Evolutionary conservation across 768 basidiomycete species (phyloP).

Genomic region (Lentinula lateritia): DNA sequence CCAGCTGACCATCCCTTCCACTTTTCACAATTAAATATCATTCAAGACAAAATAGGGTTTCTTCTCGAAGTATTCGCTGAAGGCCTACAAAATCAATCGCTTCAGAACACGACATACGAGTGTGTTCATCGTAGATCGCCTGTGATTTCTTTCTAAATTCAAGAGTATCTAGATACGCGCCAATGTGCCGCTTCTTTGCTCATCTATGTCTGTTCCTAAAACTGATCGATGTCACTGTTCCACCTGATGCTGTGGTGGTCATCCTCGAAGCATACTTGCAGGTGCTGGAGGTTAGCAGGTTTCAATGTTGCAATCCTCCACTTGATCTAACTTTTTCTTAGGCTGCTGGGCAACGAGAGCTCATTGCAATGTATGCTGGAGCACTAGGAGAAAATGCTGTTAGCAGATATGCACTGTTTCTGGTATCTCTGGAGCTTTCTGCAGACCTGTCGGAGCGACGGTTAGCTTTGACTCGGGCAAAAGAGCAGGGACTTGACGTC

Average conservation of each 20-base stretch:
- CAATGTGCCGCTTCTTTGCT: conserved; percentile 85
- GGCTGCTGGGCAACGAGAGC: conserved; percentile 72
- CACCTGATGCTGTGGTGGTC: conserved; percentile 67
- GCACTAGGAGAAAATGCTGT: conserved; percentile 88
- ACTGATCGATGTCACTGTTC: conserved; percentile 70
- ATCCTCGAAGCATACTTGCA: conserved; percentile 87
- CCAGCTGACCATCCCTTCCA: conserved; percentile 74
- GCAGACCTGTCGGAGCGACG: conserved; percentile 61
- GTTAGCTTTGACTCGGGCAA: conserved; percentile 66
- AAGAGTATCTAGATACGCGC: conserved; percentile 44
- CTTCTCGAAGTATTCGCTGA: conserved; percentile 67
- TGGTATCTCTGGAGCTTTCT: conserved; percentile 67
- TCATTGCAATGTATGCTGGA: conserved; percentile 93
- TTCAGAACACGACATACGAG: conserved; percentile 48
- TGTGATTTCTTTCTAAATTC: too few relatives aligned
- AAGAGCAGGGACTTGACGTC: conserved; percentile 81
- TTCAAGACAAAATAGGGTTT: conserved; percentile 60
- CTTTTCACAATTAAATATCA: conserved; percentile 74
- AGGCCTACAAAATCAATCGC: conserved; percentile 47
- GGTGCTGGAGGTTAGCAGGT: conserved; percentile 66
- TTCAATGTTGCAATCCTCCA: not conserved
- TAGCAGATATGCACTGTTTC: conserved; percentile 87
- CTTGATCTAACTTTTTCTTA: conserved; percentile 18
- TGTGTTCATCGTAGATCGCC: conserved; percentile 27
- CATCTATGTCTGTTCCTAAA: conserved; percentile 88